Evolutionary conservation across 305 asterid genomes (phyloP), one percentile per base, ranked within the genome.

Genomic region (Fraxinus latifolia): DNA sequence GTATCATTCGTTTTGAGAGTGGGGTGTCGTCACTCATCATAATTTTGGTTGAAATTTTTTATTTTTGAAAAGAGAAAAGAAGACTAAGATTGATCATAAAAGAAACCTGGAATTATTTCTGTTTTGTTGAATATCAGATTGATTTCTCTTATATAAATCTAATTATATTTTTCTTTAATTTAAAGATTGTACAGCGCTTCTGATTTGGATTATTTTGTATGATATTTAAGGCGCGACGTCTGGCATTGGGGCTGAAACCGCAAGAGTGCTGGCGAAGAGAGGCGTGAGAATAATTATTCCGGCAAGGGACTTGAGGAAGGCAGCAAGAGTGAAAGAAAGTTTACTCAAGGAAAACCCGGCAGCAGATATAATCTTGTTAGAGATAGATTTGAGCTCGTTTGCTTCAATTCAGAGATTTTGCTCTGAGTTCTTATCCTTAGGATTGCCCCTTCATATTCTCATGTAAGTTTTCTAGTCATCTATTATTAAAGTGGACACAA

Each of bases 231-330:
- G 99, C 0, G 98, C 97, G 68, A 95, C 99, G 39, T 94, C 98
- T 3, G 99, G 99, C 1, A 95, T 95, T 9, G 99, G 99, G 0
- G 95, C 93, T 0, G 99, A 95, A 85, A 95, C 99, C 0, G 99
- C 97, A 11, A 88, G 96, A 80, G 98, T 91, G 80, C 74, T 95
- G 78, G 98, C 94, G 31, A 91, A 88, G 89, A 91, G 90, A 53
- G 98, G 99, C 5, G 96, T 95, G 75, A 87, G 92, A 81, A 84
- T 95, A 44, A 87, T 95, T 19, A 91, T 95, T 15, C 93, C 98
- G 17, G 97, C 98, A 74, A 93, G 98, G 83, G 90, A 94, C 85
- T 5, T 94, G 77, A 86, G 68, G 82, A 94, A 92, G 81, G 99
- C 97, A 44, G 90, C 86, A 8, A 79, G 72, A n/a, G 93, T 94